Conservation (phyloP, 495 filamentous ascomycete species). For the Aspergillus sclerotioniger region DNA sequence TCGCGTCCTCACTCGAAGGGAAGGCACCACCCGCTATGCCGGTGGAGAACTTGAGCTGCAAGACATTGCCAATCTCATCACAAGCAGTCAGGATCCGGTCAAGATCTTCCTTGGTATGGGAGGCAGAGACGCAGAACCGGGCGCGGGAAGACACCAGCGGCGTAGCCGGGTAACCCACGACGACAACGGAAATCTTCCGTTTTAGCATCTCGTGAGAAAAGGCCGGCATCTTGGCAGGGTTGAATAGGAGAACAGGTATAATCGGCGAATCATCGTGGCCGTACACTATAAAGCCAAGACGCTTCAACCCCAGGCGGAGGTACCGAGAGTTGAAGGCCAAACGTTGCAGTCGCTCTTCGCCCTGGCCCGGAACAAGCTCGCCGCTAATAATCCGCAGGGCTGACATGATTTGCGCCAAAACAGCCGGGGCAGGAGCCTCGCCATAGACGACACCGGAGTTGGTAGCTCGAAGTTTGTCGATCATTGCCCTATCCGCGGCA, state of each 20-base stretch:
- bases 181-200: slow-evolving; percentile 96
- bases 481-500: slow-evolving; percentile 84
- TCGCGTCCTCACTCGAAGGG: slow-evolving; percentile 66
- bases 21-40: slow-evolving; percentile 86
- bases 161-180: slow-evolving; percentile 97
- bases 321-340: slow-evolving; percentile 99
- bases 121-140: slow-evolving; percentile 91
- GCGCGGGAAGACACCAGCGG: slow-evolving; percentile 91
- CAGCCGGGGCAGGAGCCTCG: slow-evolving; percentile 81
- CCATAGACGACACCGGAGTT: slow-evolving; percentile 87
- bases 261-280: slow-evolving; percentile 98
- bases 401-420: slow-evolving; percentile 83
- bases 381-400: slow-evolving; percentile 85
- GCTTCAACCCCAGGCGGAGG: slow-evolving; percentile 92
- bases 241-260: slow-evolving; percentile 89
- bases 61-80: slow-evolving; percentile 85
- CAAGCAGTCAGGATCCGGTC: slow-evolving; percentile 88
- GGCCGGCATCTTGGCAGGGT: slow-evolving; percentile 95
- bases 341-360: slow-evolving; percentile 91
- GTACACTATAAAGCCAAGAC: slow-evolving; percentile 93
- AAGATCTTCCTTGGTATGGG: slow-evolving; percentile 97
- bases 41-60: slow-evolving; percentile 94
- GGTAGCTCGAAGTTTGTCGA: slow-evolving; percentile 81
- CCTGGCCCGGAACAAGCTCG: slow-evolving; percentile 84
- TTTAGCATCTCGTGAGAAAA: slow-evolving; percentile 98